These are phyloP conservation scores for Geotrichum phurueaensis DNA, from an alignment of 1,139 yeast genomes.

Conservation along the genomic window DNA sequence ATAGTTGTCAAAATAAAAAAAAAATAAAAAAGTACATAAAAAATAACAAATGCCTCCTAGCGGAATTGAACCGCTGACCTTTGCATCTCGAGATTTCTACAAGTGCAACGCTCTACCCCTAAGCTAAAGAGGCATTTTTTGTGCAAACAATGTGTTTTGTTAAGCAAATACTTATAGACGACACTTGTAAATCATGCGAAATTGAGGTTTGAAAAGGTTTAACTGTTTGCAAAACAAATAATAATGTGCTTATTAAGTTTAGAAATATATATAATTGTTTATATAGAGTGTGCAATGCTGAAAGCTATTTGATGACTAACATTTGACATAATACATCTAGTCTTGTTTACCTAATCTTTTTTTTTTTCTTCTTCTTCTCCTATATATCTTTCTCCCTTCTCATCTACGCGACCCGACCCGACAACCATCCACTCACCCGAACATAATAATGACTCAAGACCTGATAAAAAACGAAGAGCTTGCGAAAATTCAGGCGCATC, in stretches of 20 bases:
- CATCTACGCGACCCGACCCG: neutral
- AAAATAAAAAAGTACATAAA: neutral
- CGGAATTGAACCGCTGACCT: slow-evolving; percentile 12
- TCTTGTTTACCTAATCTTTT: neutral
- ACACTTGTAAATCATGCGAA: neutral
- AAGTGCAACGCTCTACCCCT: slow-evolving; percentile 3
- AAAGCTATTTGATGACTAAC: too few species aligned
- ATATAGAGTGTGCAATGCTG: too few species aligned
- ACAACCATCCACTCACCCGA: neutral
- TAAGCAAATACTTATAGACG: too few species aligned
- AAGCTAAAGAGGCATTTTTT: slow-evolving; percentile 1
- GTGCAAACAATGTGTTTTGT: neutral
- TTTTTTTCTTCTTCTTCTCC: neutral
- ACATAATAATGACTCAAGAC: slow-evolving; percentile 5
- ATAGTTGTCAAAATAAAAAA: neutral
- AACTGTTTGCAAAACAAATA: too few species aligned
- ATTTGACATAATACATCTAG: too few species aligned
- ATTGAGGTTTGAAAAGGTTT: too few species aligned
- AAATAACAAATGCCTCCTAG: slow-evolving; percentile 1
- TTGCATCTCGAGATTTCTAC: neutral
- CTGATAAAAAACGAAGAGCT: neutral
- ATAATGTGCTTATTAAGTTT: too few species aligned
- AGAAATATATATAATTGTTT: too few species aligned
- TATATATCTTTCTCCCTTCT: neutral
- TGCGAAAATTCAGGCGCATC: slow-evolving; percentile 4